Evolutionary conservation across 371 early-diverging fungal genomes (phyloP), one percentile per base, ranked within the genome.

Genomic region (Phascolomyces articulosus): DNA sequence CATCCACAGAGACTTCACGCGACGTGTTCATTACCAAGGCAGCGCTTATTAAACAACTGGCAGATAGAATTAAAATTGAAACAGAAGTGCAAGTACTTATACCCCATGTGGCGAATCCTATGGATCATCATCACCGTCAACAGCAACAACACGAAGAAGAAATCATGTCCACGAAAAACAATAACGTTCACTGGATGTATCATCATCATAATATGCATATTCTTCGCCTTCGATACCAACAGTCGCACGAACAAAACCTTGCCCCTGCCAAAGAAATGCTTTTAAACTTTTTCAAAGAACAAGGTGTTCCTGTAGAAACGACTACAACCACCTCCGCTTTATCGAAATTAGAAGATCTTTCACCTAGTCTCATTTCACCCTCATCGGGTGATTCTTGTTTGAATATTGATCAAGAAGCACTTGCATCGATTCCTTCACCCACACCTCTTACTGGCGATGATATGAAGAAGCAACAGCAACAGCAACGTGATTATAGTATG

Each of bases 311-410:
- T 20, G 40, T 20, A 3, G 53, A 49, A 31, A 4, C 24, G 11
- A 53, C 34, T 9, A 11, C 34, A 34, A 34, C 34, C 11, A 9
- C 10, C 2, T 24, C 34, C 11, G 6, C 10, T 2, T 24, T 38
- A 27, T 56, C 21, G 31, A 38, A 34, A 21, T 24, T 31, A 11
- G 56, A 34, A 20, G 13, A 9, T 2, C n/a, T 38, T 27, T 56
- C 56, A 10, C 60, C 60, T 7, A 24, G 44, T 23, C 49, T 64
- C n/a, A 58, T 57, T n/a, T 64, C 64, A 23, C 64, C 64, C 7
- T 44, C 51, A 34, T 64, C 64, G 6, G 64, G 53, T 29, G 64
- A 64, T 23, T 64, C 64, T 0, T 64, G 64, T 24, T 40, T 64
- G 23, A 55, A 57, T 26, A 64, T 64, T 26, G 64, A 64, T 18